Evolutionary conservation across 2,329 filamentous ascomycete genomes (phyloP).

Genomic region (Sclerotinia borealis): DNA sequence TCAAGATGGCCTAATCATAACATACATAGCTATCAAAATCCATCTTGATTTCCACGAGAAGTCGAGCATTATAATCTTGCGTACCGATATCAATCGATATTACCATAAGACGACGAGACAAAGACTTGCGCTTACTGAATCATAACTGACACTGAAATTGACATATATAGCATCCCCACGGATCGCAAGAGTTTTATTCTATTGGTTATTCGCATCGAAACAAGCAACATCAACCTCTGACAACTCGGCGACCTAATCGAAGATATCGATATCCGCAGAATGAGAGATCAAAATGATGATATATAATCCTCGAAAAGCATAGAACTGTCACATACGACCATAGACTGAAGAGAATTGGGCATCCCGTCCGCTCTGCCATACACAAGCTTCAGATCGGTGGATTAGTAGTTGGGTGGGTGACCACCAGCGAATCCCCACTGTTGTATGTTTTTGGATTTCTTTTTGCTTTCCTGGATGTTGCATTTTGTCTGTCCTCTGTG

Average conservation of each 20-base stretch:
- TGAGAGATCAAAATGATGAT: background rate
- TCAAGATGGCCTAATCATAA: too few relatives aligned
- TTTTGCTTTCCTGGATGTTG: background rate
- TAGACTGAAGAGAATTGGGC: constrained; percentile 9
- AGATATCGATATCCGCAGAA: too few relatives aligned
- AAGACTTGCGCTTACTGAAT: too few relatives aligned
- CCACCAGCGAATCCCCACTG: constrained; percentile 8
- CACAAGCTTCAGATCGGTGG: constrained; percentile 9
- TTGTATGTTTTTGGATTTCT: background rate
- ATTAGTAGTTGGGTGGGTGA: constrained; percentile 9
- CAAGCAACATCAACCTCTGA: background rate
- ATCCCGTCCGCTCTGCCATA: constrained; percentile 8
- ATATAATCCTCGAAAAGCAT: background rate
- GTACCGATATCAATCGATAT: too few relatives aligned
- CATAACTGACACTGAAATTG: too few relatives aligned
- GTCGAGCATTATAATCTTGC: too few relatives aligned
- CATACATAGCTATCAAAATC: background rate
- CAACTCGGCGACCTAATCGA: too few relatives aligned
- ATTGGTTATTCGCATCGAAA: background rate
- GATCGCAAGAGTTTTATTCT: background rate
- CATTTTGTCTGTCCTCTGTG: background rate
- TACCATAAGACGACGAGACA: too few relatives aligned
- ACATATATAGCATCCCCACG: too few relatives aligned
- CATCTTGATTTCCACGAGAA: background rate
- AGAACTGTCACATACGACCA: background rate